Evolutionary conservation across 441 rosid genomes (phyloP).

Genomic region (Pelargonium citronellum): DNA sequence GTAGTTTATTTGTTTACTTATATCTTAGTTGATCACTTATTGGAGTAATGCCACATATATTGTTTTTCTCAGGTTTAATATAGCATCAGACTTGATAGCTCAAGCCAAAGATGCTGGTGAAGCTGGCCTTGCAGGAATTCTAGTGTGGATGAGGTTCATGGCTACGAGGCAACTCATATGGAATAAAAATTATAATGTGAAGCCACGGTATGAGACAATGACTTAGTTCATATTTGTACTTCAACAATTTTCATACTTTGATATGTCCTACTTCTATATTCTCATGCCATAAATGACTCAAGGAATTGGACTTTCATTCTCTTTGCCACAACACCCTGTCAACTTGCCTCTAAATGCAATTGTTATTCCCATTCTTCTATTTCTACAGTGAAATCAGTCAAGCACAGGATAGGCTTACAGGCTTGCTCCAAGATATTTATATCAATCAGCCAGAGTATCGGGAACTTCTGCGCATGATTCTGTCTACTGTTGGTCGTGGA

Average conservation of each 20-base stretch:
- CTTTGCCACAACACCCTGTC: not conserved
- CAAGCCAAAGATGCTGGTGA: slow-evolving; percentile 72
- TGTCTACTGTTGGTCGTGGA: slow-evolving; percentile 97
- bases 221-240: not conserved
- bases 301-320: not conserved
- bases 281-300: slow-evolving; percentile 7
- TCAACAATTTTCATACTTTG: not conserved
- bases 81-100: slow-evolving; percentile 82
- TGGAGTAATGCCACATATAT: slow-evolving; percentile 12
- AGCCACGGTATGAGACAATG: slow-evolving; percentile 66
- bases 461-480: slow-evolving; percentile 76
- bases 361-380: slow-evolving; percentile 12
- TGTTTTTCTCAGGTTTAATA: slow-evolving; percentile 62
- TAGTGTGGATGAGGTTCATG: slow-evolving; percentile 99
- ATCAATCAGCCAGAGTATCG: slow-evolving; percentile 52
- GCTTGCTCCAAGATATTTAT: slow-evolving; percentile 60
- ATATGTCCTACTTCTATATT: not conserved
- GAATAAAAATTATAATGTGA: slow-evolving; percentile 98
- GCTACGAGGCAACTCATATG: slow-evolving; percentile 96
- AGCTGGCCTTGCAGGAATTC: slow-evolving; percentile 81
- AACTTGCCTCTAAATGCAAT: not conserved
- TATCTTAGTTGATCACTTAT: not conserved
- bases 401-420: slow-evolving; percentile 97
- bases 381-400: slow-evolving; percentile 84
- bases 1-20: too few species aligned